Conservation (phyloP, 108 stramenopile genomes). For the Skeletonema grethae region DNA sequence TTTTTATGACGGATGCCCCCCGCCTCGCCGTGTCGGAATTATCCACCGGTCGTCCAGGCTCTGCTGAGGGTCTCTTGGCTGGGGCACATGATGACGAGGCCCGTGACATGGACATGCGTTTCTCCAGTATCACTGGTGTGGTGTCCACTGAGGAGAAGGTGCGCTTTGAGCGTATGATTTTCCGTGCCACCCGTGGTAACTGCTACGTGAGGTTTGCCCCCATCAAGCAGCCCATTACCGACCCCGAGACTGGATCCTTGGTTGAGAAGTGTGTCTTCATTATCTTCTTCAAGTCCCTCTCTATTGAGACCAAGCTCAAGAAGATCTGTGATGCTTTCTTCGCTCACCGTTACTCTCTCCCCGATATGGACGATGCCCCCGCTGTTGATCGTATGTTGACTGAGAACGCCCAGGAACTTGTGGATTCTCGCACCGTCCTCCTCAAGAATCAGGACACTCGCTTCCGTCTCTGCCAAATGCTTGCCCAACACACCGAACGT, state of each 20-base stretch:
- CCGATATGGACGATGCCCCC: conserved; percentile 91
- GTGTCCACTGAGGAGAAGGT: conserved; percentile 87
- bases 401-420: conserved; percentile 88
- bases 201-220: conserved; percentile 96
- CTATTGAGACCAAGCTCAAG: conserved; percentile 95
- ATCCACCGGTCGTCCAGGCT: conserved; percentile 28
- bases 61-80: conserved; percentile 56
- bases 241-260: conserved; percentile 78
- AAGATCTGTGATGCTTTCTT: conserved; percentile 97
- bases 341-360: conserved; percentile 93
- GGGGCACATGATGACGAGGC: conserved; percentile 56
- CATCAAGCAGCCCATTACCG: conserved; percentile 90
- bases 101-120: conserved; percentile 92
- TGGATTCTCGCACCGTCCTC: conserved; percentile 89
- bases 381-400: conserved; percentile 85
- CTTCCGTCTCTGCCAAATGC: conserved; percentile 88
- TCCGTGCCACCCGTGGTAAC: conserved; percentile 95
- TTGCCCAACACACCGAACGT: conserved; percentile 83
- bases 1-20: conserved; percentile 91
- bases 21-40: conserved; percentile 79
- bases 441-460: conserved; percentile 96
- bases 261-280: conserved; percentile 95
- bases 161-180: conserved; percentile 98
- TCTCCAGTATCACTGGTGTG: conserved; percentile 95
- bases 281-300: conserved; percentile 94